Percentiles rank a stretch among this genome's conserved stretches.
Conservation (phyloP, 1,284 basidiomycete species). For the Pulchroboletus neoregius region DNA sequence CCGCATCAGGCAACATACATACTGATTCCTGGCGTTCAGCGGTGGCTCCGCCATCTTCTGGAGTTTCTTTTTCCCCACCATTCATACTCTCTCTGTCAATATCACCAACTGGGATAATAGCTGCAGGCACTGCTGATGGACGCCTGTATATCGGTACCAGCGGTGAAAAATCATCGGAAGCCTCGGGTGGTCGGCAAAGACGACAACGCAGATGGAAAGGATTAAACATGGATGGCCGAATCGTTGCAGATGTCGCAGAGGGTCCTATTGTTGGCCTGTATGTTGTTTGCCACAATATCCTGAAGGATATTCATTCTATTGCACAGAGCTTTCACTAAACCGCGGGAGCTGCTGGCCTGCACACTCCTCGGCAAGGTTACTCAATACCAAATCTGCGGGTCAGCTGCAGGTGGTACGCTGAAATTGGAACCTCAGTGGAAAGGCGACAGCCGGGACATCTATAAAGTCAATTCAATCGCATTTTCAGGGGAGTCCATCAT, state of each 20-base stretch:
- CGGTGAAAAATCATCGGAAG: slow-evolving; percentile 48
- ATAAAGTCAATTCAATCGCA: slow-evolving; percentile 62
- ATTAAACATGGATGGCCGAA: slow-evolving; percentile 45
- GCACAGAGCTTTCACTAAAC: slow-evolving; percentile 47
- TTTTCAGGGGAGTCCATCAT: slow-evolving; percentile 41
- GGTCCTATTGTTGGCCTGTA: slow-evolving; percentile 70
- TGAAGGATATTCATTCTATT: slow-evolving; percentile 4
- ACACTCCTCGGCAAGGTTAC: slow-evolving; percentile 58
- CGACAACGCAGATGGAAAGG: slow-evolving; percentile 70
- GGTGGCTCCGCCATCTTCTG: slow-evolving; percentile 38
- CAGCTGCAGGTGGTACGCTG: slow-evolving; percentile 31
- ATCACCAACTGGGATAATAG: slow-evolving; percentile 53
- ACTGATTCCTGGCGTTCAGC: slow-evolving; percentile 32
- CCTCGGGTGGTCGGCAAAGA: slow-evolving; percentile 42
- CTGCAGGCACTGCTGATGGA: slow-evolving; percentile 73
- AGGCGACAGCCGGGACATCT: slow-evolving; percentile 37
- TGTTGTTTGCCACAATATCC: slow-evolving; percentile 22
- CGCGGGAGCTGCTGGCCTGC: slow-evolving; percentile 46
- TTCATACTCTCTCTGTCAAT: slow-evolving; percentile 63
- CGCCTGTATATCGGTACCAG: slow-evolving; percentile 64
- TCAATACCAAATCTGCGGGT: slow-evolving; percentile 42
- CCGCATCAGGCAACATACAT: not conserved
- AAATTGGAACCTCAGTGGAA: slow-evolving; percentile 45
- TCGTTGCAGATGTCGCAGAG: slow-evolving; percentile 52
- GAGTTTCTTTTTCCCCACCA: slow-evolving; percentile 63